Percentiles rank a stretch among this genome's conserved stretches.
These are phyloP conservation scores for Asparagopsis taxiformis DNA, from an alignment of 31 red algal species.

Conservation along the genomic window DNA sequence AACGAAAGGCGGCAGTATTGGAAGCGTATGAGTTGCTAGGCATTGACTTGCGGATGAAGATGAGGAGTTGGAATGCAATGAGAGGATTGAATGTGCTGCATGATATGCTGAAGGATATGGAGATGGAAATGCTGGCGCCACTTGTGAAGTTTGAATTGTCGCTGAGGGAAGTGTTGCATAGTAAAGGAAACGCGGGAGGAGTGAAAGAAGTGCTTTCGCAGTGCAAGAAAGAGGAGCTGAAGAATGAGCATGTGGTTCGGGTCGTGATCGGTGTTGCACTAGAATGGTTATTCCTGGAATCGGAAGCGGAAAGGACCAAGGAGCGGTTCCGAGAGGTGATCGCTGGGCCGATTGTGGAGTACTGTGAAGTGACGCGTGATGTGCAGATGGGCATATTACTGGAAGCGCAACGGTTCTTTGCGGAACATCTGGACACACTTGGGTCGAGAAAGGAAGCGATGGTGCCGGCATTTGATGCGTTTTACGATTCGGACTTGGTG, in stretches of 20 bases:
- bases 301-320: slow-evolving; percentile 19
- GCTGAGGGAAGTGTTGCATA: slow-evolving; percentile 22
- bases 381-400: slow-evolving; percentile 55
- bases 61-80: slow-evolving; percentile 26
- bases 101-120: slow-evolving; percentile 32
- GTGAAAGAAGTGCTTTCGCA: slow-evolving; percentile 14
- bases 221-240: neutral
- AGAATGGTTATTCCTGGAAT: slow-evolving; percentile 28
- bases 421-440: slow-evolving; percentile 9
- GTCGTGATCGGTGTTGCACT: slow-evolving; percentile 27
- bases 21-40: slow-evolving; percentile 27
- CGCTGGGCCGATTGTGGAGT: slow-evolving; percentile 19
- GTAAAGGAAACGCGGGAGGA: neutral
- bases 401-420: slow-evolving; percentile 43
- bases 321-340: slow-evolving; percentile 15
- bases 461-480: slow-evolving; percentile 49
- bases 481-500: slow-evolving; percentile 61
- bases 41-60: slow-evolving; percentile 38
- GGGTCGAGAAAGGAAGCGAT: no score
- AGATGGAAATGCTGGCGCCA: slow-evolving; percentile 28
- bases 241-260: slow-evolving; percentile 9
- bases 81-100: slow-evolving; percentile 24
- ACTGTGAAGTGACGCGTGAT: slow-evolving; percentile 1
- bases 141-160: slow-evolving; percentile 9
- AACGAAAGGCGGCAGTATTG: slow-evolving; percentile 8